Evolutionary conservation across 495 filamentous ascomycete species (phyloP), one percentile per base, ranked within the genome.

Genomic region (Talaromyces proteolyticus): DNA sequence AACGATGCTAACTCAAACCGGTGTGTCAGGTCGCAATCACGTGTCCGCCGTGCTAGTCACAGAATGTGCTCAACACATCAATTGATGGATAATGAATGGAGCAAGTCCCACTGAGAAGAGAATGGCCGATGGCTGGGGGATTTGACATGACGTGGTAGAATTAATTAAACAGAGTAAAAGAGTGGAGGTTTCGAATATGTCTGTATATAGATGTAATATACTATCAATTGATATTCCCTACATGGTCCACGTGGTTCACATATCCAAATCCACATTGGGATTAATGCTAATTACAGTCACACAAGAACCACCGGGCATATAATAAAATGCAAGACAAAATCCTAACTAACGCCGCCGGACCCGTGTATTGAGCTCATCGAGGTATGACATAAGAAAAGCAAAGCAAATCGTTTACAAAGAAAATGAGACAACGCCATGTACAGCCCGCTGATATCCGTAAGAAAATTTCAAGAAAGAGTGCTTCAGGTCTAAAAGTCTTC

Each of bases 401-500:
- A n/a, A 45, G 26, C 12, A 34, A 19, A 25, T 45, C 24, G 16
- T 22, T 42, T 22, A 18, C 17, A 24, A 17, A 41, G 36, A 41
- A 41, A 50, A 57, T 56, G 55, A 48, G 54, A 42, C 57, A 53
- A 43, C 10, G 24, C 43, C 46, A 41, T 5, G 42, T 12, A 8
- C 14, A 23, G 21, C 19, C 14, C 6, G 24, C 25, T 41, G 47
- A 38, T 3, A 49, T 38, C 17, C 36, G 25, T 26, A 40, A 20
- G 6, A 17, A 44, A 25, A 38, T 26, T 18, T 37, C 23, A 19
- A 16, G 21, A 40, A 34, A 36, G 6, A 51, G 22, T 58, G 47
- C 52, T 42, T 42, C 18, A 50, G 42, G 64, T 75, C 76, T 87
- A 98, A 67, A 98, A 98, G 75, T 98, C 93, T 58, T 98, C 93